These are phyloP conservation scores for Ustilago lituana DNA, from an alignment of 1,284 basidiomycete genomes.

Conservation along the genomic window DNA sequence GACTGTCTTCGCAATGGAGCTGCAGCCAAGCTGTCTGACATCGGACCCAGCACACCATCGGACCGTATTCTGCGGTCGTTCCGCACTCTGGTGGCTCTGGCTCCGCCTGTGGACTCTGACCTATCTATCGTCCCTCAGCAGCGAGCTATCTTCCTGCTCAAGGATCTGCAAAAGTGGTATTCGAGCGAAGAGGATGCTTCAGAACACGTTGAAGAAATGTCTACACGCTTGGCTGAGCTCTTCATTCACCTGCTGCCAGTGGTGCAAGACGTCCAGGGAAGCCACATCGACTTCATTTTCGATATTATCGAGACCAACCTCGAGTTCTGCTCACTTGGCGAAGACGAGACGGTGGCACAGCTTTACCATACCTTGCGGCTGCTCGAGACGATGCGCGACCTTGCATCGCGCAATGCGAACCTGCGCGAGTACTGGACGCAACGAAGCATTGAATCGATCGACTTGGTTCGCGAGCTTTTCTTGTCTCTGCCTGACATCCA, in stretches of 20 bases:
- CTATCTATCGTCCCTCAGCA: constrained; percentile 83
- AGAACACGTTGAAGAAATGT: constrained; percentile 77
- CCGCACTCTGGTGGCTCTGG: constrained; percentile 77
- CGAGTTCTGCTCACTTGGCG: constrained; percentile 76
- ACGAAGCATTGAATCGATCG: constrained; percentile 72
- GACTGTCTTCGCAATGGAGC: constrained; percentile 88
- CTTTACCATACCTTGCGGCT: constrained; percentile 78
- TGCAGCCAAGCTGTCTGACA: constrained; percentile 79
- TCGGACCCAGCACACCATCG: constrained; percentile 75
- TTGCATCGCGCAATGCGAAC: constrained; percentile 78
- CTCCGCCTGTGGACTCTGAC: constrained; percentile 80
- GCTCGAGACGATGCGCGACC: constrained; percentile 77
- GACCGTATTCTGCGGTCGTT: constrained; percentile 77
- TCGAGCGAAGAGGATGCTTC: constrained; percentile 72
- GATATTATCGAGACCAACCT: constrained; percentile 88
- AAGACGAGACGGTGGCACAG: constrained; percentile 73
- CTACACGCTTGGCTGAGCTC: constrained; percentile 79
- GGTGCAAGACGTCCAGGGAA: constrained; percentile 83
- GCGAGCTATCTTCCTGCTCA: constrained; percentile 87
- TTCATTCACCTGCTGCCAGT: constrained; percentile 84
- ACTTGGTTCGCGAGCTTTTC: constrained; percentile 74
- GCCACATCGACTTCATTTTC: constrained; percentile 91
- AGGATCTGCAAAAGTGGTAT: constrained; percentile 85
- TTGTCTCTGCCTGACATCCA: constrained; percentile 65
- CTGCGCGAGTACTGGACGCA: constrained; percentile 77